Evolutionary conservation across 2,329 filamentous ascomycete genomes (phyloP).

Genomic region (Coniochaeta pulveracea): DNA sequence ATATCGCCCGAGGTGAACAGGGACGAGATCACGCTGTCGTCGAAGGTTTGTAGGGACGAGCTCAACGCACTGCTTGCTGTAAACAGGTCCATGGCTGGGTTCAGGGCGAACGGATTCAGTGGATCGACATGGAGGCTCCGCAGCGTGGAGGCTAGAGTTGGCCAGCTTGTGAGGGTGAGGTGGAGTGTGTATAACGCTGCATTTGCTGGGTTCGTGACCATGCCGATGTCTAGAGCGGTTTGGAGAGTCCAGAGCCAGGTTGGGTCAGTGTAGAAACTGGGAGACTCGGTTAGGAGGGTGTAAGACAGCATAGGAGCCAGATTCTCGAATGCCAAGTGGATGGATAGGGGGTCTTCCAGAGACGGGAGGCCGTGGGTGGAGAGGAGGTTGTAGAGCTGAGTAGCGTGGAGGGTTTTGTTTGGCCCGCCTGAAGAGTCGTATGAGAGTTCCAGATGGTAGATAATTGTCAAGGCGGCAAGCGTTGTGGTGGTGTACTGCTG

Average conservation of each 20-base stretch:
- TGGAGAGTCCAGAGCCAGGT: conserved; percentile 1
- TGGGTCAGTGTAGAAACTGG: neutral
- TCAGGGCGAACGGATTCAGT: neutral
- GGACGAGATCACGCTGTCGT: neutral
- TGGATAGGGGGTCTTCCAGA: neutral
- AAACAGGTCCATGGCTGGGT: conserved; percentile 1
- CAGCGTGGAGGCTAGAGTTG: neutral
- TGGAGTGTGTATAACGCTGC: neutral
- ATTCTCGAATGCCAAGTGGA: conserved; percentile 2
- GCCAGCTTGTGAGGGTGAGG: conserved; percentile 1
- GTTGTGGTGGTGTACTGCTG: conserved; percentile 1
- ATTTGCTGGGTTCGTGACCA: neutral
- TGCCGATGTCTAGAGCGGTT: neutral
- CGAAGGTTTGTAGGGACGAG: neutral
- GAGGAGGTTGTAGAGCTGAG: neutral
- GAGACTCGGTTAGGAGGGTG: neutral
- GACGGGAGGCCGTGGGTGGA: neutral
- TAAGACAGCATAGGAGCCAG: conserved; percentile 1
- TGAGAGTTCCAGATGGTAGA: conserved; percentile 1
- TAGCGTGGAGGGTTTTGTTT: conserved; percentile 1
- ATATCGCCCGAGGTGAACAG: neutral
- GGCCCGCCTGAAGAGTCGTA: conserved; percentile 1
- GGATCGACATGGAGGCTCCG: neutral
- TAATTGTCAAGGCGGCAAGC: neutral
- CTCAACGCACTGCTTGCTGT: neutral